These are phyloP conservation scores for Acer yangbiense DNA, from an alignment of 345 rosid species.

Conservation along the genomic window DNA sequence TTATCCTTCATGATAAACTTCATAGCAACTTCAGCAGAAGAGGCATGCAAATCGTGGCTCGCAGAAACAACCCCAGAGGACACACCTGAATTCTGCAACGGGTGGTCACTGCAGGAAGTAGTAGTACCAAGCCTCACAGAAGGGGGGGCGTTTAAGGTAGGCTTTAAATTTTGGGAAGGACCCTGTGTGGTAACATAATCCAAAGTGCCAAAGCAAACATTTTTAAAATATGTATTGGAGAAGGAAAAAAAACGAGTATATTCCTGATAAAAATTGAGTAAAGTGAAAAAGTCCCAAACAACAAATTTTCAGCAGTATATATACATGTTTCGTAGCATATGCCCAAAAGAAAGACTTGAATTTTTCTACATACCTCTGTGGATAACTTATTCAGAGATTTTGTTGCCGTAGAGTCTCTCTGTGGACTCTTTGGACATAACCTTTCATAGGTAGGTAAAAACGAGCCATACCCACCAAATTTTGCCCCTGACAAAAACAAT, in stretches of 20 bases:
- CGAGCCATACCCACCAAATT: slow-evolving; percentile 64
- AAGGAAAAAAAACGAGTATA: not conserved
- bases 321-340: slow-evolving; percentile 17
- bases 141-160: slow-evolving; percentile 32
- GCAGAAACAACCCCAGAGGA: slow-evolving; percentile 33
- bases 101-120: slow-evolving; percentile 19
- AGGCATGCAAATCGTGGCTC: slow-evolving; percentile 28
- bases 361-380: slow-evolving; percentile 43
- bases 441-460: slow-evolving; percentile 58
- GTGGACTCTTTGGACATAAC: slow-evolving; percentile 40
- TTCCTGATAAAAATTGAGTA: not conserved
- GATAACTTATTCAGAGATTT: slow-evolving; percentile 38
- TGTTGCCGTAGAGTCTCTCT: slow-evolving; percentile 27
- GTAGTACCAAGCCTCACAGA: slow-evolving; percentile 25
- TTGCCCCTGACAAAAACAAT: slow-evolving; percentile 57
- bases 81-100: slow-evolving; percentile 21
- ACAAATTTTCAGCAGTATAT: not conserved
- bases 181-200: slow-evolving; percentile 43
- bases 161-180: slow-evolving; percentile 41
- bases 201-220: slow-evolving; percentile 28
- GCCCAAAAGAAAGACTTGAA: slow-evolving; percentile 12
- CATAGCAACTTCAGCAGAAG: slow-evolving; percentile 32
- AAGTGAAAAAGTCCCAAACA: not conserved
- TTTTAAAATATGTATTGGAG: not conserved
- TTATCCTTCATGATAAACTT: slow-evolving; percentile 34